Percentiles rank a stretch among this genome's conserved stretches.
phyloP scores from a whole-genome alignment of 179 eudicot species.

The Silene noctiflora region DNA sequence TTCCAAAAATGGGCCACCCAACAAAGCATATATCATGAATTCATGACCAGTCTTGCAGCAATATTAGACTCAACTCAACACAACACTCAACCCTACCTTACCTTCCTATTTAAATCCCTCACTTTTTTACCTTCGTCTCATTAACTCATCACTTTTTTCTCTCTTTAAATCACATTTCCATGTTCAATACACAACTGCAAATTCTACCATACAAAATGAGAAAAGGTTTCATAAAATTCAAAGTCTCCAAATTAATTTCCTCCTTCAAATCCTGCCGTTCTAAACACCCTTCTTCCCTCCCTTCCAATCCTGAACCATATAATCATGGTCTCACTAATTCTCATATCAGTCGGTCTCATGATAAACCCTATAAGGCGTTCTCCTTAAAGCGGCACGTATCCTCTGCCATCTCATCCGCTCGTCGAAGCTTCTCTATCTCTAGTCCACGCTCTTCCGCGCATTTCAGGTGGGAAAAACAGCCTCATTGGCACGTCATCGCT shows the following conservation, averaged over 20 bases:
- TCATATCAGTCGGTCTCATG: background rate
- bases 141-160: too few species aligned
- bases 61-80: too few species aligned
- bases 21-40: too few species aligned
- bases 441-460: slow-evolving; percentile 21
- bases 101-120: too few species aligned
- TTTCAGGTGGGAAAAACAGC: slow-evolving; percentile 46
- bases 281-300: slow-evolving; percentile 56
- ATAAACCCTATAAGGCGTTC: slow-evolving; percentile 23
- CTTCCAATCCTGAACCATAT: slow-evolving; percentile 54
- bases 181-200: too few species aligned
- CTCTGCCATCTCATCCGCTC: slow-evolving; percentile 35
- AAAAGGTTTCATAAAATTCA: slow-evolving; percentile 59
- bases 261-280: slow-evolving; percentile 73
- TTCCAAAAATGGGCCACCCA: too few species aligned
- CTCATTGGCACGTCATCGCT: slow-evolving; percentile 62
- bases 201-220: slow-evolving; percentile 30
- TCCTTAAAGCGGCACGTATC: slow-evolving; percentile 47
- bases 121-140: too few species aligned
- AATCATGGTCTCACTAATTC: slow-evolving; percentile 22
- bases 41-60: too few species aligned
- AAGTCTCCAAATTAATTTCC: slow-evolving; percentile 45
- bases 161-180: too few species aligned
- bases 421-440: slow-evolving; percentile 18
- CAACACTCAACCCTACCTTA: too few species aligned